Percentiles rank a stretch among this genome's conserved stretches.
Conservation (phyloP, 1,139 yeast genomes). For the Yamadazyma dushanensis region DNA sequence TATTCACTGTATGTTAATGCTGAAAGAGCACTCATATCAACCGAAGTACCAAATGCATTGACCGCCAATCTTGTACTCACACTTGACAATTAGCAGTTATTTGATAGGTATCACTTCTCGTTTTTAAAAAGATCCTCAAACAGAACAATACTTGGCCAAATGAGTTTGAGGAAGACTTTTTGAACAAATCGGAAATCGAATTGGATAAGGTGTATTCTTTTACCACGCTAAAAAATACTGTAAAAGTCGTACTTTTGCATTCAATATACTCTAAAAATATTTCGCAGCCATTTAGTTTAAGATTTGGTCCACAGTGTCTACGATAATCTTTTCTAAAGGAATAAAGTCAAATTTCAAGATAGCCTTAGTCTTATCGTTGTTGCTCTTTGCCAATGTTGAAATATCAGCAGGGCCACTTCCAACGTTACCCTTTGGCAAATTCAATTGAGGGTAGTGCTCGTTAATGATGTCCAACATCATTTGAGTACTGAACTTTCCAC, state of each 20-base stretch:
- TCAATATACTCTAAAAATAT: too few species aligned
- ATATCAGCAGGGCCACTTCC: constrained; percentile 24
- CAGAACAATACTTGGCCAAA: constrained; percentile 67
- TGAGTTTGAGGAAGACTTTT: constrained; percentile 76
- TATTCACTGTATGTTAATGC: too few species aligned
- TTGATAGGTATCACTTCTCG: too few species aligned
- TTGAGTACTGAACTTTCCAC: constrained; percentile 34
- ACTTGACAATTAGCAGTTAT: too few species aligned
- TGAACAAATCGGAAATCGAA: constrained; percentile 72
- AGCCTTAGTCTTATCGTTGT: constrained; percentile 26
- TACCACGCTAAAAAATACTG: constrained; percentile 83
- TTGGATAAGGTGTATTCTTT: constrained; percentile 89
- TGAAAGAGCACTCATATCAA: too few species aligned
- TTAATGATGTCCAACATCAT: constrained; percentile 33
- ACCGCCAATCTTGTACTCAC: too few species aligned
- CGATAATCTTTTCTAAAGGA: constrained; percentile 30
- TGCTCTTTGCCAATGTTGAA: constrained; percentile 19
- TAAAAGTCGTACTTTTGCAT: too few species aligned
- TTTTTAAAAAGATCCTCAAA: constrained; percentile 67
- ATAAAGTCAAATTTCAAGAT: constrained; percentile 31
- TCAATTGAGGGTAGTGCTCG: constrained; percentile 27
- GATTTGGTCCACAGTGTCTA: constrained; percentile 46
- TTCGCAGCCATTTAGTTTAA: constrained; percentile 11
- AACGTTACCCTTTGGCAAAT: constrained; percentile 29
- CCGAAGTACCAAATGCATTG: too few species aligned